Evolutionary conservation across 495 filamentous ascomycete genomes (phyloP), one percentile per base, ranked within the genome.

Genomic region (Darksidea phi): DNA sequence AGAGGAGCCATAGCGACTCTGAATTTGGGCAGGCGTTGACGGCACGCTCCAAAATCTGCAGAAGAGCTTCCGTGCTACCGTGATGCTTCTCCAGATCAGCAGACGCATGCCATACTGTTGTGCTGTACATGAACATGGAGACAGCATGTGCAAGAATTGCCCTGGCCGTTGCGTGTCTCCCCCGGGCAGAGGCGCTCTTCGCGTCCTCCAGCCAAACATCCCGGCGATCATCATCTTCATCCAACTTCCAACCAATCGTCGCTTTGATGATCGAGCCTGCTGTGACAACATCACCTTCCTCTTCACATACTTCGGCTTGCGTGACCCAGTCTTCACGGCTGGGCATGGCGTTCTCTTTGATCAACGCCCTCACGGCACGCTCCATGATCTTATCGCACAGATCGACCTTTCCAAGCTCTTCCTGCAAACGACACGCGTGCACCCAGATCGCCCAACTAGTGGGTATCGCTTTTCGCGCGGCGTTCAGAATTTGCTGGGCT

Each of bases 271-370:
- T 97, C 28, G 86, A 86, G 55, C 82, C 83, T 67, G 90, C 95
- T 0, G 95, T 96, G 46, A 92, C 79, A 6, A 91, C 76, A 12
- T 91, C 92, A 15, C 89, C 91, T 71, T 97, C 94, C 43, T 89
- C 87, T 74, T 99, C 94, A 71, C 94, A 96, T 63, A 88, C 90
- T 71, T 97, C 92, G 0, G 94, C 95, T 73, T 97, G 90, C 2
- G 82, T 80, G 43, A 99, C 93, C 94, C 94, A 99, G 64, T 97
- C 92, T 66, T 99, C 94, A 42, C 94, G 85, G 70, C 95, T 93
- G 41, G 93, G 78, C 94, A 99, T 97, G 11, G 94, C 94, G 37
- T 90, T 91, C 59, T 95, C 90, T 63, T 87, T 87, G 18, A 87
- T 90, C 20, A 99, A 80, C n/a, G 90, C 86, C 69, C 94, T 89